Base-by-base conservation (phyloP, 164 flowering plant genomes). In the Sedum album region DNA sequence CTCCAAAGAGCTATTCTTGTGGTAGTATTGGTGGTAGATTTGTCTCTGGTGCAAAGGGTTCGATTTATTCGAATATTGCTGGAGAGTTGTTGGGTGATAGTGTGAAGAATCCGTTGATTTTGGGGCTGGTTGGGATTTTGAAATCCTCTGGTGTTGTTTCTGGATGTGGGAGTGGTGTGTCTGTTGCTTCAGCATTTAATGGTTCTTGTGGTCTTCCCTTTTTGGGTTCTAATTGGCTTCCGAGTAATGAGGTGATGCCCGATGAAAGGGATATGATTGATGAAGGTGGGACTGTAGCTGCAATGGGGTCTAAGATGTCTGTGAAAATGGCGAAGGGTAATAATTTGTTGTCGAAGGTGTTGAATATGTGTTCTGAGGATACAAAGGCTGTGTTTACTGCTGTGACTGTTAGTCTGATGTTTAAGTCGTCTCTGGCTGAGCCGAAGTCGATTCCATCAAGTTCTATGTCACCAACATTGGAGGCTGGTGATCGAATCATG, bases 381-480 rank as follows among this genome's bases (percentile, higher is more conserved):
- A 88, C 85, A 0, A 95, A 87, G 79, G 89, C 90, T 21, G 77
- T 82, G 41, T 82, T 89, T 31, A 87, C 97, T 0, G 93, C 96
- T 13, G 61, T 89, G 63, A 91, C 97, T 39, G 97, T 92, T 55
- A 77, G 76, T 31, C 42, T 95, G 38, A 66, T 95, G 53, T 86
- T 81, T 55, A 77, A 74, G 67, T 95, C 99, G 7, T 75, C 68
- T 31, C 74, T 92, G 83, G 99, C 96, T 0, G 96, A 90, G 80
- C 88, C 99, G 0, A 80, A 89, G 72, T 90, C 96, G 15, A 95
- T 95, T 60, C 96, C 97, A 3, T 85, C 97, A 0, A 26, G 78
- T 26, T 95, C 99, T 31, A 95, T 95, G 99, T 81, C 62, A 70
- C 99, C 99, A 0, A 95, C 99, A 18, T 82, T 95, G 18, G 86